Evolutionary conservation across 1,284 basidiomycete genomes (phyloP), one percentile per base, ranked within the genome.

Genomic region (Anthracocystis panici-leucophaei): DNA sequence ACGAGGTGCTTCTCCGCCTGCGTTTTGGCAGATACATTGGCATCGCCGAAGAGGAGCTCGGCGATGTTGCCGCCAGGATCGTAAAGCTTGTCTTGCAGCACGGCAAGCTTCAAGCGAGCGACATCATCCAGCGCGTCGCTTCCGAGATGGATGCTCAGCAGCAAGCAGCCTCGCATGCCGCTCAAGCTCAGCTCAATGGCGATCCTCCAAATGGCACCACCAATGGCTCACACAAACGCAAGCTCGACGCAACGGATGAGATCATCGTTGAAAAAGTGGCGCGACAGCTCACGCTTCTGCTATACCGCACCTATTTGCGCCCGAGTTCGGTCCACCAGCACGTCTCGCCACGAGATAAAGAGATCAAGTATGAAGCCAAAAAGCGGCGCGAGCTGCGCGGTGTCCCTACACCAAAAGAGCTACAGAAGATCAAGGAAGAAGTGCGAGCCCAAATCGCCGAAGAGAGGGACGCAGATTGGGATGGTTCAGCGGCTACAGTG

Each of bases 81-180:
- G 67, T 80, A 46, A 65, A 65, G 48, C 65, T 75, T 21, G 87
- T 97, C 41, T 87, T 96, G 57, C 90, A 94, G 80, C 92, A 94
- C 81, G 95, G 95, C 45, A 95, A 95, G 85, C 89, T 97, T 76
- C 90, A 90, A 55, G 89, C 91, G 9, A 90, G 89, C 78, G 91
- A 93, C 66, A 90, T 95, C 51, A 84, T 93, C 29, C 83, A 87
- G 35, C 83, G 93, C 20, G 87, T 88, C 51, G 49, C 62, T 14
- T 52, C 61, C n/a, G 63, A 66, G 6, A 65, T 65, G 35, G 23
- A 60, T 11, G 50, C 54, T 9, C 67, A 70, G 23, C 57, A 48
- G 29, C 55, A 56, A 18, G 50, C 58, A 29, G 41, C 65, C 0
- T 40, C 57, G 3, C 29, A 35, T 10, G 42, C 42, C 14, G 45